These are phyloP conservation scores for Aspergillus bombycis DNA, from an alignment of 2,329 filamentous ascomycete genomes.

Conservation along the genomic window DNA sequence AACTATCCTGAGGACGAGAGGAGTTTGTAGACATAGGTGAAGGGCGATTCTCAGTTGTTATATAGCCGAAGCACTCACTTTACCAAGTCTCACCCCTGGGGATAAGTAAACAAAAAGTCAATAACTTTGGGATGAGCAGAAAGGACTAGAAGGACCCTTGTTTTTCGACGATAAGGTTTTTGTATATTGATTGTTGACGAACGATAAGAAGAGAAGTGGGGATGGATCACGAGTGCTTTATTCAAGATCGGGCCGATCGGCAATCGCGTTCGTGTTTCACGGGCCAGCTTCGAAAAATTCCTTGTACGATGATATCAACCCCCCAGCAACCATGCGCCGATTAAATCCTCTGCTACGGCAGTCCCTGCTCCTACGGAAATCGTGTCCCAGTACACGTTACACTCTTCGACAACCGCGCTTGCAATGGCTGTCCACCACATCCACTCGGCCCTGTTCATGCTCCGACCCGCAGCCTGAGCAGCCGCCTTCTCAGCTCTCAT, in stretches of 20 bases:
- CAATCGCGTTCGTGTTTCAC: constrained; percentile 15
- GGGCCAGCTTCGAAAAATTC: constrained; percentile 11
- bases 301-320: background rate
- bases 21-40: constrained; percentile 14
- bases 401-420: constrained; percentile 8
- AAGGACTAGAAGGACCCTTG: background rate
- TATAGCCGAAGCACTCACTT: background rate
- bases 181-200: constrained; percentile 10
- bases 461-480: constrained; percentile 25
- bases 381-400: background rate
- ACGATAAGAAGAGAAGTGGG: constrained; percentile 16
- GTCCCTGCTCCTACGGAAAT: constrained; percentile 7
- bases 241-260: constrained; percentile 19
- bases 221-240: constrained; percentile 19
- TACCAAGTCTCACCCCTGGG: background rate
- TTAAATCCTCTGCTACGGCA: constrained; percentile 18
- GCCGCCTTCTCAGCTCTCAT: constrained; percentile 31
- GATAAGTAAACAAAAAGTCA: background rate
- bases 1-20: constrained; percentile 11
- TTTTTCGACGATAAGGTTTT: constrained; percentile 5
- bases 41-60: background rate
- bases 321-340: constrained; percentile 22
- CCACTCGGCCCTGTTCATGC: constrained; percentile 33
- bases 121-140: background rate
- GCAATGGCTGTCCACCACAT: constrained; percentile 28